These are phyloP conservation scores for Erigeron philadelphicus DNA, from an alignment of 140 eudicot genomes.

Conservation along the genomic window DNA sequence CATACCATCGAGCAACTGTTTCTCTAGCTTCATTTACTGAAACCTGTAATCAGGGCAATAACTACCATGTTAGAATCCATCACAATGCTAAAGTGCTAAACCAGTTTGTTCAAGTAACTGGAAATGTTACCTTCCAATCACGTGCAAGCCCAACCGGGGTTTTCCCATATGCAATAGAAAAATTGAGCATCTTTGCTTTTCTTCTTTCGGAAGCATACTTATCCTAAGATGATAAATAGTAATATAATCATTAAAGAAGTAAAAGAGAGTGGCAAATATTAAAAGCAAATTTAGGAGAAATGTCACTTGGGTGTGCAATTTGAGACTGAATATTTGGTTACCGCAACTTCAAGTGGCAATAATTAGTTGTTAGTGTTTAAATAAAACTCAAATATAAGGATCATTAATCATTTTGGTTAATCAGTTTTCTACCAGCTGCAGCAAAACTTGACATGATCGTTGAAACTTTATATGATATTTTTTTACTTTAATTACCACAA, in stretches of 20 bases:
- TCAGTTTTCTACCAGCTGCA: too few relatives aligned
- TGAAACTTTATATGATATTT: too few relatives aligned
- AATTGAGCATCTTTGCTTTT: constrained; percentile 92
- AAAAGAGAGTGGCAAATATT: not conserved
- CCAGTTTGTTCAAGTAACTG: not conserved
- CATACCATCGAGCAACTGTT: constrained; percentile 86
- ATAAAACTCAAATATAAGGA: not conserved
- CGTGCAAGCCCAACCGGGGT: constrained; percentile 78
- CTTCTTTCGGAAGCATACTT: constrained; percentile 89
- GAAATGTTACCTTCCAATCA: constrained; percentile 68
- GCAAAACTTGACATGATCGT: too few relatives aligned
- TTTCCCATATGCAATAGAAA: constrained; percentile 96
- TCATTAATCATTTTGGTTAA: too few relatives aligned
- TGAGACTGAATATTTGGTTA: not conserved
- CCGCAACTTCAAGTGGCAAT: not conserved
- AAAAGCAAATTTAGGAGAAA: not conserved
- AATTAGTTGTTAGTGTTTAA: not conserved
- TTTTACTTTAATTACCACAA: too few relatives aligned
- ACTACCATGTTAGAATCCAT: not conserved
- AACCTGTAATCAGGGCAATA: constrained; percentile 43
- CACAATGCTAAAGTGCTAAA: not conserved
- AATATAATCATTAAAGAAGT: not conserved
- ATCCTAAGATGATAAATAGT: constrained; percentile 43
- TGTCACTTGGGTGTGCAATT: not conserved
- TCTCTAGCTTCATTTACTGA: constrained; percentile 75